Evolutionary conservation across 768 basidiomycete species (phyloP).

Genomic region (Lactarius akahatsu): DNA sequence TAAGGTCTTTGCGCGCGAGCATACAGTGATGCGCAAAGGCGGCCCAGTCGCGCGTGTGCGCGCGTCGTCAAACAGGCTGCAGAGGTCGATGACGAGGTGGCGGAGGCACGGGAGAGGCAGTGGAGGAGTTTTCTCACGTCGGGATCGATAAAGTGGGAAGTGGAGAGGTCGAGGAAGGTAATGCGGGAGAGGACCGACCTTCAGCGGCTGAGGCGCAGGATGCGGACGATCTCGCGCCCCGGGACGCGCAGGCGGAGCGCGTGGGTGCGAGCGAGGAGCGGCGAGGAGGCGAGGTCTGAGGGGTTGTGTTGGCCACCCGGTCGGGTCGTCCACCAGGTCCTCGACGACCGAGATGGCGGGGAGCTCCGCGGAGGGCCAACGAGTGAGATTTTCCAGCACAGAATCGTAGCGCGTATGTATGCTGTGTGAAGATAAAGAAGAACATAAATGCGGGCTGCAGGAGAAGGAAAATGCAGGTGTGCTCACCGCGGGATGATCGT

Average conservation of each 20-base stretch:
- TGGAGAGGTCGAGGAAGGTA: conserved; percentile 72
- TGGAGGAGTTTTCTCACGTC: conserved; percentile 57
- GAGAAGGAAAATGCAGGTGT: conserved; percentile 44
- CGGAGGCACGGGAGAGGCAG: conserved; percentile 52
- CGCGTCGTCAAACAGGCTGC: conserved; percentile 52
- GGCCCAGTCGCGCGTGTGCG: conserved; percentile 51
- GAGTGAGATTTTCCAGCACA: conserved; percentile 57
- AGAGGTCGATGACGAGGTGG: conserved; percentile 72
- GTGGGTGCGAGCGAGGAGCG: conserved; percentile 44
- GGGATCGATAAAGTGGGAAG: conserved; percentile 52
- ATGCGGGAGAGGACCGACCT: conserved; percentile 32
- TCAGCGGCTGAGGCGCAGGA: no score
- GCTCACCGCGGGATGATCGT: no score
- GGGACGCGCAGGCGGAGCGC: conserved; percentile 56
- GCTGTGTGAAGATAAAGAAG: conserved; percentile 33
- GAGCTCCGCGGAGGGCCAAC: conserved; percentile 53
- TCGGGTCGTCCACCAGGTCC: conserved; percentile 35
- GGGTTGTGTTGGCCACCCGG: conserved; percentile 47
- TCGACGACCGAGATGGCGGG: conserved; percentile 61
- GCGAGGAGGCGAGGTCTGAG: conserved; percentile 46
- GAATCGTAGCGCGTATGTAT: conserved; percentile 70
- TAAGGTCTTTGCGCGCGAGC: conserved; percentile 35
- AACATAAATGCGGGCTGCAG: background rate
- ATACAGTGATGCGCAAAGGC: conserved; percentile 41
- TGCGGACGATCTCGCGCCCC: no score